Percentiles rank a stretch among this genome's conserved stretches.
Conservation (phyloP, 495 filamentous ascomycete species). For the Pyrenula massariospora region DNA sequence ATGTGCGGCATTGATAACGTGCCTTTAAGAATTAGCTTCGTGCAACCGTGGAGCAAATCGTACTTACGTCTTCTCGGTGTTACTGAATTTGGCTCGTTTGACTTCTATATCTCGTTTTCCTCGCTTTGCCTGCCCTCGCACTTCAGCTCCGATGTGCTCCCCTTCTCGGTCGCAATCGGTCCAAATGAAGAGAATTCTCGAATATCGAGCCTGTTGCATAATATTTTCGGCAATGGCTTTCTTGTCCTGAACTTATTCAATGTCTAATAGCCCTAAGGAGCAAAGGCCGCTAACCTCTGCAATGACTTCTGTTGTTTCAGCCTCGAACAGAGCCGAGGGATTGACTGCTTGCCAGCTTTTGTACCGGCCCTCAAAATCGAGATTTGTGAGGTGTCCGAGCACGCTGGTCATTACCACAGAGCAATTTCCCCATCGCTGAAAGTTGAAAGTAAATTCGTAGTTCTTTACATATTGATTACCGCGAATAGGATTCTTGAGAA, state of each 20-base stretch:
- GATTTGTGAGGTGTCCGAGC: slow-evolving; percentile 64
- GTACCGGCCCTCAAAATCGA: slow-evolving; percentile 60
- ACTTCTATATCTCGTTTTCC: slow-evolving; percentile 65
- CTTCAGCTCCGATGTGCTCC: slow-evolving; percentile 91
- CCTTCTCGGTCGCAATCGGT: slow-evolving; percentile 98
- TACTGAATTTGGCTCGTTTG: slow-evolving; percentile 84
- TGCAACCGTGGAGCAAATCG: neutral
- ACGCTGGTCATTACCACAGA: slow-evolving; percentile 88
- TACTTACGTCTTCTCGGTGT: slow-evolving; percentile 81
- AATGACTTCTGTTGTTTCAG: slow-evolving; percentile 11
- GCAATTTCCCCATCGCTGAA: slow-evolving; percentile 74
- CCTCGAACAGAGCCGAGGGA: slow-evolving; percentile 72
- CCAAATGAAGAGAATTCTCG: slow-evolving; percentile 80
- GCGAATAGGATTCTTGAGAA: slow-evolving; percentile 36
- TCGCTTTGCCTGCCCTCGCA: slow-evolving; percentile 64
- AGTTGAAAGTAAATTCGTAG: slow-evolving; percentile 82
- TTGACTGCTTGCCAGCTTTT: slow-evolving; percentile 70
- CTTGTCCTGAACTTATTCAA: slow-evolving; percentile 46
- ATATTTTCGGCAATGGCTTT: slow-evolving; percentile 78
- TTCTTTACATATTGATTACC: slow-evolving; percentile 81
- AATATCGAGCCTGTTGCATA: slow-evolving; percentile 54
- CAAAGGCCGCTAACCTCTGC: neutral
- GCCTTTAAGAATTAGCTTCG: slow-evolving; percentile 19
- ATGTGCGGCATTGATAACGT: slow-evolving; percentile 76
- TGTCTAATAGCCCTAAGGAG: neutral